phyloP scores from a whole-genome alignment of 2,329 filamentous ascomycete species.

The Fusarium tupiense region DNA sequence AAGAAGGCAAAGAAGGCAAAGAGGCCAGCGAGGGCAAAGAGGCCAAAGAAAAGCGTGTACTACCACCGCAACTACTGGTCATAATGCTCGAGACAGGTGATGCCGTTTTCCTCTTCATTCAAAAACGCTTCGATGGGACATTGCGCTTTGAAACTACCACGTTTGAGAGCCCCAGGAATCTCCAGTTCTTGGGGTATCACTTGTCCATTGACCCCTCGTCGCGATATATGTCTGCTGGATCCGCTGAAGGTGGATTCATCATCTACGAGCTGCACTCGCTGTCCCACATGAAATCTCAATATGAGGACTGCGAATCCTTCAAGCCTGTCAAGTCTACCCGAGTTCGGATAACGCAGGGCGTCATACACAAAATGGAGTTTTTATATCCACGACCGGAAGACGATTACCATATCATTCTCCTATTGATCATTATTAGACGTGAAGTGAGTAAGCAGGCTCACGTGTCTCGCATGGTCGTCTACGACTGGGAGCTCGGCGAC shows the following conservation, averaged over 20 bases:
- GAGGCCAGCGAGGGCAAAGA: neutral
- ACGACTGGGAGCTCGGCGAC: constrained; percentile 68
- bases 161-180: constrained; percentile 67
- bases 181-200: constrained; percentile 68
- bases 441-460: constrained; percentile 44
- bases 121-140: constrained; percentile 52
- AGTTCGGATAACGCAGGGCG: constrained; percentile 67
- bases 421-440: constrained; percentile 67
- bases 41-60: constrained; percentile 20
- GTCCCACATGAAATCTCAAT: constrained; percentile 61
- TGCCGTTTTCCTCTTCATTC: constrained; percentile 80
- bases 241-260: constrained; percentile 75
- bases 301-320: constrained; percentile 55
- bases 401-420: constrained; percentile 76
- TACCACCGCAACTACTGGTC: constrained; percentile 84
- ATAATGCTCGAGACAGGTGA: constrained; percentile 79
- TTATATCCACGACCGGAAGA: constrained; percentile 76
- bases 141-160: constrained; percentile 70
- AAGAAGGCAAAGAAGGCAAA: neutral
- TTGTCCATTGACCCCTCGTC: constrained; percentile 83
- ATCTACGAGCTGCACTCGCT: constrained; percentile 75
- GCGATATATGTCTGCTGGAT: constrained; percentile 73
- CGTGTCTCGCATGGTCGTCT: constrained; percentile 62
- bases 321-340: constrained; percentile 64
- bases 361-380: constrained; percentile 90